phyloP scores from a whole-genome alignment of 192 early-diverging fungal species.

The Rhizoclosmatium sp. region DNA sequence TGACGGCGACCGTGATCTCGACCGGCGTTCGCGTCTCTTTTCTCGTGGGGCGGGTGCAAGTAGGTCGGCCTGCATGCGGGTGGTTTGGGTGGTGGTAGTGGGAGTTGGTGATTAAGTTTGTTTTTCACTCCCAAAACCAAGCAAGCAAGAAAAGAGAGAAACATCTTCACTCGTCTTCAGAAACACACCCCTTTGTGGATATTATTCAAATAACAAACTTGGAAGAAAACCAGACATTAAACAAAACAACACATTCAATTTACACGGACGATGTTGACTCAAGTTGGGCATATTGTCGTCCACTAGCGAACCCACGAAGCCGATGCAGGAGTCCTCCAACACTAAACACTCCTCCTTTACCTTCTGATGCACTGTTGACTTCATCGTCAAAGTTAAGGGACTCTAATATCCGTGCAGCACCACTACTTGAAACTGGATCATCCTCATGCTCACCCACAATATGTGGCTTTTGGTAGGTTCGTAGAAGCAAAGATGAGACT shows the following conservation, averaged over 20 bases:
- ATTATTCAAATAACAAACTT: not conserved
- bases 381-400: conserved; percentile 36
- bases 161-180: not conserved
- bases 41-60: not conserved
- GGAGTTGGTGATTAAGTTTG: not conserved
- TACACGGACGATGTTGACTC: not conserved
- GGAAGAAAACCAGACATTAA: not conserved
- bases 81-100: not conserved
- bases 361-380: conserved; percentile 6
- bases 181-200: not conserved
- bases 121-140: not conserved
- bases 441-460: conserved; percentile 7
- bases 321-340: conserved; percentile 10
- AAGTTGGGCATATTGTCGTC: conserved; percentile 9
- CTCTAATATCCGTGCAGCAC: conserved; percentile 17
- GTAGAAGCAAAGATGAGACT: conserved; percentile 83
- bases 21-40: not conserved
- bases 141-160: not conserved
- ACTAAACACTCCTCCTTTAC: not conserved
- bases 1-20: conserved; percentile 15
- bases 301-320: conserved; percentile 7
- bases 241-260: not conserved
- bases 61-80: not conserved
- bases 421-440: not conserved
- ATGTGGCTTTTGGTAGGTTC: conserved; percentile 60